Percentiles rank a stretch among this genome's conserved stretches.
These are phyloP conservation scores for Eucalyptus tenuipes DNA, from an alignment of 345 rosid genomes.

Conservation along the genomic window DNA sequence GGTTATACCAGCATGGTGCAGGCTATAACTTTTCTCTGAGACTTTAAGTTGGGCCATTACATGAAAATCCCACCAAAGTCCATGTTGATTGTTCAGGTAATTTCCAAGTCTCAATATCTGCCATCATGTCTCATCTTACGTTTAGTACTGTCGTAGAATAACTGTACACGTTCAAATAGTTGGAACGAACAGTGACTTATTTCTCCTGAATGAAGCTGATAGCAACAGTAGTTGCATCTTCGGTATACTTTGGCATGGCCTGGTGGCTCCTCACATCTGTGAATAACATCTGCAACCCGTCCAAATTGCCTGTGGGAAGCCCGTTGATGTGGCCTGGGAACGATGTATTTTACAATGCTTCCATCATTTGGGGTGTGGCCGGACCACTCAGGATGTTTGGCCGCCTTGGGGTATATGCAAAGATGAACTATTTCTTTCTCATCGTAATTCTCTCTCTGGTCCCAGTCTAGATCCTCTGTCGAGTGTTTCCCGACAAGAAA, in stretches of 20 bases:
- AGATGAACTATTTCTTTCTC: slow-evolving; percentile 47
- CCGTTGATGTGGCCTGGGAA: slow-evolving; percentile 45
- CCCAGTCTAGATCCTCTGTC: slow-evolving; percentile 20
- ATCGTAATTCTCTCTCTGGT: slow-evolving; percentile 23
- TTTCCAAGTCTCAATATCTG: background rate
- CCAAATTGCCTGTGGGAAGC: slow-evolving; percentile 22
- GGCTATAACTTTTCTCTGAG: slow-evolving; percentile 30
- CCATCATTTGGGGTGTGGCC: slow-evolving; percentile 44
- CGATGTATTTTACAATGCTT: slow-evolving; percentile 37
- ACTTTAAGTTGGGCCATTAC: slow-evolving; percentile 49
- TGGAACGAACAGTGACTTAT: background rate
- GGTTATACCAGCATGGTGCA: slow-evolving; percentile 24
- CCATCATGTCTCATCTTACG: background rate
- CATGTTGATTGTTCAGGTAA: slow-evolving; percentile 45
- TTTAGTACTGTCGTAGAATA: background rate
- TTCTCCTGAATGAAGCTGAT: slow-evolving; percentile 3
- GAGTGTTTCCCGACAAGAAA: slow-evolving; percentile 11
- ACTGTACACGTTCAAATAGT: background rate
- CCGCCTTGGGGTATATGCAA: slow-evolving; percentile 13
- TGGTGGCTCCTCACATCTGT: slow-evolving; percentile 44
- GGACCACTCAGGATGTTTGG: slow-evolving; percentile 45
- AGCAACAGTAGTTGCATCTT: slow-evolving; percentile 25
- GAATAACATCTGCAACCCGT: slow-evolving; percentile 14
- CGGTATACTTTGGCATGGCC: slow-evolving; percentile 27
- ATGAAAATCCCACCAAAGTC: slow-evolving; percentile 51